Evolutionary conservation across 371 early-diverging fungal species (phyloP), one percentile per base, ranked within the genome.

Genomic region (Mortierella sp.): DNA sequence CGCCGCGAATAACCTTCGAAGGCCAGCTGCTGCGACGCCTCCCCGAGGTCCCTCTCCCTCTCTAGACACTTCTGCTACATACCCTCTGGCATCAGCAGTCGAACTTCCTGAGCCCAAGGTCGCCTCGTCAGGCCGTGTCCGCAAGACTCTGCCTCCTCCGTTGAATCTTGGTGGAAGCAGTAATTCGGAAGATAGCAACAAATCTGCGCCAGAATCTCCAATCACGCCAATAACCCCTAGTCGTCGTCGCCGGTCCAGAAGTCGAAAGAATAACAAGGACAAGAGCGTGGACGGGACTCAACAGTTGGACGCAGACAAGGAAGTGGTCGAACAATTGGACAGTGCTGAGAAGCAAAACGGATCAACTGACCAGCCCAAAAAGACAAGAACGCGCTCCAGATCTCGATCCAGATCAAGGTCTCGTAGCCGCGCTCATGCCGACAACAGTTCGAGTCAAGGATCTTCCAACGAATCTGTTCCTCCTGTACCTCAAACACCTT

Each of bases 401-500:
- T 75, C 75, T 19, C 63, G 81, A 43, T 79, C 80, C 16, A 58
- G 72, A 15, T 77, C 77, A 21, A 53, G 72, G 22, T 81, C 82
- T 1, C 65, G 75, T 19, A 75, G 45, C 21, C 76, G 70, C 19
- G 65, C 63, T 5, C 65, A 66, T 50, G 76, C 73, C 4, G 82
- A 76, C 24, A 76, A 69, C 45, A 58, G 59, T 48, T 70, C 71
- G 4, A 63, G 70, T 22, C 70, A 69, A n/a, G 71, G 71, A 41
- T 68, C 71, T 1, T 73, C 78, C 2, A 69, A 45, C 24, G 71
- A 80, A 28, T 66, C 70, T 22, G 72, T 81, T 3, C 82, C 82
- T 15, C 82, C 82, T n/a, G 82, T 81, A 9, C 82, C 82, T n/a
- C 76, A 72, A 60, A 81, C 82, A n/a, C 82, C 82, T 1, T 76